phyloP scores from a whole-genome alignment of 257 asterid species.

The Solanum microdontum region DNA sequence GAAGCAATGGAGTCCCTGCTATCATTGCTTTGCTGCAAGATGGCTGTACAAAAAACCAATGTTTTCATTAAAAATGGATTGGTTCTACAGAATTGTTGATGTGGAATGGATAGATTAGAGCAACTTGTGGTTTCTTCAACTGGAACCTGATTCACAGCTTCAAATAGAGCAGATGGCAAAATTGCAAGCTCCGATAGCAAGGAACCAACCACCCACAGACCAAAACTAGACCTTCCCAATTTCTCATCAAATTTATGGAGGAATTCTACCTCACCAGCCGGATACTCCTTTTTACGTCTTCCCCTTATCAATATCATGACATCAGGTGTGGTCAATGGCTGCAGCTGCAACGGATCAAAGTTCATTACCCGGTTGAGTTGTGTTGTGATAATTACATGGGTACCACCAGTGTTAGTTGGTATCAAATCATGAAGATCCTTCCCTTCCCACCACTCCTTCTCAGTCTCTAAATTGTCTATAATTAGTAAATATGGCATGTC shows the following conservation, averaged over 20 bases:
- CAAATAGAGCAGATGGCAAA: slow-evolving; percentile 54
- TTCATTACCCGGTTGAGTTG: slow-evolving; percentile 51
- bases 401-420: slow-evolving; percentile 74
- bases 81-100: slow-evolving; percentile 44
- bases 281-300: slow-evolving; percentile 48
- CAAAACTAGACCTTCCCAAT: slow-evolving; percentile 57
- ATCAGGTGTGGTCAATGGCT: slow-evolving; percentile 40
- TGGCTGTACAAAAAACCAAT: slow-evolving; percentile 29
- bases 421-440: slow-evolving; percentile 71
- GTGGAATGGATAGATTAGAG: slow-evolving; percentile 25
- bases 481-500: slow-evolving; percentile 83
- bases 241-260: slow-evolving; percentile 54
- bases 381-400: slow-evolving; percentile 75
- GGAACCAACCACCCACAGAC: slow-evolving; percentile 55
- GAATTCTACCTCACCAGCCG: slow-evolving; percentile 38
- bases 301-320: slow-evolving; percentile 56
- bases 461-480: slow-evolving; percentile 66
- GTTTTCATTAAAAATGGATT: slow-evolving; percentile 51
- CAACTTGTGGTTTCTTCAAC: slow-evolving; percentile 24
- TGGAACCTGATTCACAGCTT: slow-evolving; percentile 43
- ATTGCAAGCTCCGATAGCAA: slow-evolving; percentile 52
- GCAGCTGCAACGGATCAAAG: slow-evolving; percentile 64
- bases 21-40: slow-evolving; percentile 36
- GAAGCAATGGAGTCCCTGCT: slow-evolving; percentile 29
- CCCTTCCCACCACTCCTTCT: slow-evolving; percentile 95